Evolutionary conservation across 768 basidiomycete species (phyloP), one percentile per base, ranked within the genome.

Genomic region (Tricholoma sp.): DNA sequence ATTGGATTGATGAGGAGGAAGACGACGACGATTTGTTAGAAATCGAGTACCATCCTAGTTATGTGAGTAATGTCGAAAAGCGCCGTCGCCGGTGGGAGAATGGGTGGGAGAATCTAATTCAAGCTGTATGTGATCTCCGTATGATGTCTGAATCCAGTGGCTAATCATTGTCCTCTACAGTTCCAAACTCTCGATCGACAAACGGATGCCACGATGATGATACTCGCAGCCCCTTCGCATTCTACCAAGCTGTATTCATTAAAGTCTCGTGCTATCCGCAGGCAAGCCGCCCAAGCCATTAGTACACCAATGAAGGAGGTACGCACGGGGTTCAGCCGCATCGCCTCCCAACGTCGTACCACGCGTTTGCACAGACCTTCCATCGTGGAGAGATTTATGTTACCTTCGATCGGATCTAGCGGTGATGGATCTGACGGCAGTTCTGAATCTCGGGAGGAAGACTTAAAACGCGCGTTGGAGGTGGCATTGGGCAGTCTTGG

Each of bases 151-250:
- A 28, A 33, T 32, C 28, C 31, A 18, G 41, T 20, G 24, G 7
- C 37, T 18, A 44, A 39, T 13, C 44, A 50, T 50, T 10, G 42
- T 18, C 47, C 13, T 59, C 54, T 42, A 33, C 58, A 92, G 89
- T 87, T 92, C 77, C 86, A 89, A 72, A 78, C 78, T 32, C 71
- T 92, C 31, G 89, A 91, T 70, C 79, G 88, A 44, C 87, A 91
- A 68, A 92, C 90, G 3, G 90, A 91, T 61, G 78, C 89, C 9
- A 91, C 88, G 0, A 78, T 92, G 74, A 70, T 91, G 24, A 70
- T 92, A 0, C 72, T 92, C 24, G 89, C 89, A 4, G 80, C 89
- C 0, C 90, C 89, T 0, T 83, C 88, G 2, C 89, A 91, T 64
- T 76, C 84, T 11, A 83, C 80, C 13, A 87, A 86, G 61, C 65